phyloP scores from a whole-genome alignment of 805 yeast genomes.

The Wilhelminamyces savonicus region DNA sequence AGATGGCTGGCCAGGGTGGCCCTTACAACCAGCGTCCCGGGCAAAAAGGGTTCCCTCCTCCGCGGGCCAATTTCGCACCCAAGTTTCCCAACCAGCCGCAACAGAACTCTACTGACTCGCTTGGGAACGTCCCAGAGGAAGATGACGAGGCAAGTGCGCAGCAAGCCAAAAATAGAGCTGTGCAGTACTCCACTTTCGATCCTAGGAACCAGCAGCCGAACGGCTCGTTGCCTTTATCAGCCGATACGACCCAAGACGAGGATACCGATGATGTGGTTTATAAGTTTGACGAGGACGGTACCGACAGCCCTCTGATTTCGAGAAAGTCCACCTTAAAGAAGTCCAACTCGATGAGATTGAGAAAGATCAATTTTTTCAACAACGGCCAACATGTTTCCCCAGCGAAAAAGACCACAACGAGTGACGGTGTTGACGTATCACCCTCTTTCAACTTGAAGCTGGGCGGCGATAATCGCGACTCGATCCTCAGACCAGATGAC shows the following conservation, averaged over 20 bases:
- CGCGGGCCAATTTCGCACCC: no score
- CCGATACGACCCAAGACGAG: slow-evolving; percentile 6
- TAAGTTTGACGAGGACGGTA: slow-evolving; percentile 23
- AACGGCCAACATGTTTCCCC: slow-evolving; percentile 5
- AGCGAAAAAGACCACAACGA: background rate
- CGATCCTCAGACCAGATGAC: slow-evolving; percentile 5
- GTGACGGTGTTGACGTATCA: background rate
- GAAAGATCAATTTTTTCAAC: slow-evolving; percentile 34
- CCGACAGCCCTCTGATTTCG: slow-evolving; percentile 20
- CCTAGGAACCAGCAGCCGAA: slow-evolving; percentile 1
- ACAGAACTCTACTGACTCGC: slow-evolving; percentile 8
- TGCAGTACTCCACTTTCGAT: slow-evolving; percentile 2
- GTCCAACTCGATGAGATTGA: slow-evolving; percentile 33
- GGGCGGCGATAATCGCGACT: slow-evolving; percentile 10
- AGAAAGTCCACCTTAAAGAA: slow-evolving; percentile 35
- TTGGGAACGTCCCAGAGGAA: slow-evolving; percentile 11
- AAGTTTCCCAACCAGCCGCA: no score
- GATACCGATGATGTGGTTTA: slow-evolving; percentile 25
- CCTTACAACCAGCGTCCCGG: no score
- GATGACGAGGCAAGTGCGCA: slow-evolving; percentile 7
- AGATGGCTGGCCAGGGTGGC: slow-evolving; percentile 1
- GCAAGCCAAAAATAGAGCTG: background rate
- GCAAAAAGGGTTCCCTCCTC: no score
- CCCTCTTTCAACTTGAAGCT: background rate
- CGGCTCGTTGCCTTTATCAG: slow-evolving; percentile 1